phyloP scores from a whole-genome alignment of 345 rosid species.

The Lumnitzera littorea region DNA sequence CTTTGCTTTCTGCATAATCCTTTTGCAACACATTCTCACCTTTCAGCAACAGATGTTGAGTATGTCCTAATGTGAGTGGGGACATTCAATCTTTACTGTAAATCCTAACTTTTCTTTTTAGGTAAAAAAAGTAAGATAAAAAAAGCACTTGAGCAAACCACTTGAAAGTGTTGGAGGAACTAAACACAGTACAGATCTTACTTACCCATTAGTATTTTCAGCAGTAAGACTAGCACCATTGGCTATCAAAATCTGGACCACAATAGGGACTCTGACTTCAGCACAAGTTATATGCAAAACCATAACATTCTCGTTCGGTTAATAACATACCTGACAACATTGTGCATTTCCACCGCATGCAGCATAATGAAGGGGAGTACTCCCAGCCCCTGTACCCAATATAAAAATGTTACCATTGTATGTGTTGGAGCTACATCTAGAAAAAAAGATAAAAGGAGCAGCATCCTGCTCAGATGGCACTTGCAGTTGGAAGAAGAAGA shows the following conservation, averaged over 20 bases:
- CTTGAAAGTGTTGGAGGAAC: not conserved
- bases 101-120: not conserved
- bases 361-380: slow-evolving; percentile 92
- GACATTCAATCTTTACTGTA: not conserved
- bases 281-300: not conserved
- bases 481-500: no score
- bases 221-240: slow-evolving; percentile 70
- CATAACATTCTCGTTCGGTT: not conserved
- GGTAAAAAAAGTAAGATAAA: not conserved
- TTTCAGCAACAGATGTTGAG: no score
- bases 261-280: not conserved
- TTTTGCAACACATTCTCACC: no score
- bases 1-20: no score
- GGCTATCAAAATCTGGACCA: slow-evolving; percentile 66
- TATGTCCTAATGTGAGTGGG: no score
- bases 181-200: not conserved
- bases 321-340: slow-evolving; percentile 72
- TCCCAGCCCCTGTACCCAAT: slow-evolving; percentile 70
- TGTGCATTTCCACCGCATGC: slow-evolving; percentile 95
- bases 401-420: not conserved
- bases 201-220: slow-evolving; percentile 75
- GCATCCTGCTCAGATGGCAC: no score
- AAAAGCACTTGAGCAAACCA: not conserved
- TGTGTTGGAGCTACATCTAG: no score
- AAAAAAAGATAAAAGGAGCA: no score